Percentiles rank a stretch among this genome's conserved stretches.
phyloP scores from a whole-genome alignment of 345 rosid species.

The Orychophragmus violaceus region DNA sequence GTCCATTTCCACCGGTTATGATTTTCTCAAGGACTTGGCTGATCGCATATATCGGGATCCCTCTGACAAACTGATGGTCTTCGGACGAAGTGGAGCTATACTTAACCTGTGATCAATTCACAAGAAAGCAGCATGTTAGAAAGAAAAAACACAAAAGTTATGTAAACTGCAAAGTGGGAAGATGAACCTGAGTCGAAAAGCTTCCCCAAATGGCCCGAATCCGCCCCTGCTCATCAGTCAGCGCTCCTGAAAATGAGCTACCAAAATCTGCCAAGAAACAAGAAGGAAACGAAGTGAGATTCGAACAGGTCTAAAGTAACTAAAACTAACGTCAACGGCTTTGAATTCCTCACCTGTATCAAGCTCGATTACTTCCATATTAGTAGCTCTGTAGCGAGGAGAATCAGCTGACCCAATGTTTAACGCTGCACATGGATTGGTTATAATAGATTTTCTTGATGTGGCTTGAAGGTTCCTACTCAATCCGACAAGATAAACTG shows the following conservation, averaged over 20 bases:
- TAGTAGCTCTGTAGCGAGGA: constrained; percentile 92
- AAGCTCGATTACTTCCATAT: constrained; percentile 93
- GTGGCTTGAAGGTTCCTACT: constrained; percentile 89
- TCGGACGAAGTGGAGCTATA: constrained; percentile 66
- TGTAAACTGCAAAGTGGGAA: constrained; percentile 6
- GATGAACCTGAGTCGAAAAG: constrained; percentile 85
- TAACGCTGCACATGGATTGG: constrained; percentile 85
- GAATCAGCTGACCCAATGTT: constrained; percentile 83
- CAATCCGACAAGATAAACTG: constrained; percentile 83
- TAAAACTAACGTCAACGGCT: background rate
- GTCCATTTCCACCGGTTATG: constrained; percentile 61
- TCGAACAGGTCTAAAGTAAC: background rate
- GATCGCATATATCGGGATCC: constrained; percentile 67
- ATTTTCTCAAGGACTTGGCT: constrained; percentile 76
- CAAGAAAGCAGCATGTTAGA: constrained; percentile 6
- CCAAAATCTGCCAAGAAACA: constrained; percentile 68
- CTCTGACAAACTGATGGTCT: constrained; percentile 90
- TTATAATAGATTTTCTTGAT: constrained; percentile 81
- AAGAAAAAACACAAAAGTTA: background rate
- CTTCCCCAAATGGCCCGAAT: constrained; percentile 95
- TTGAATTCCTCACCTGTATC: constrained; percentile 63
- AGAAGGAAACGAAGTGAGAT: constrained; percentile 1
- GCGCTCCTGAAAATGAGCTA: constrained; percentile 88
- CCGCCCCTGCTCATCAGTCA: constrained; percentile 81
- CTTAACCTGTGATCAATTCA: constrained; percentile 51